Percentiles rank a stretch among this genome's conserved stretches.
Conservation (phyloP, 495 filamentous ascomycete species). For the Penicillium cinerascens region DNA sequence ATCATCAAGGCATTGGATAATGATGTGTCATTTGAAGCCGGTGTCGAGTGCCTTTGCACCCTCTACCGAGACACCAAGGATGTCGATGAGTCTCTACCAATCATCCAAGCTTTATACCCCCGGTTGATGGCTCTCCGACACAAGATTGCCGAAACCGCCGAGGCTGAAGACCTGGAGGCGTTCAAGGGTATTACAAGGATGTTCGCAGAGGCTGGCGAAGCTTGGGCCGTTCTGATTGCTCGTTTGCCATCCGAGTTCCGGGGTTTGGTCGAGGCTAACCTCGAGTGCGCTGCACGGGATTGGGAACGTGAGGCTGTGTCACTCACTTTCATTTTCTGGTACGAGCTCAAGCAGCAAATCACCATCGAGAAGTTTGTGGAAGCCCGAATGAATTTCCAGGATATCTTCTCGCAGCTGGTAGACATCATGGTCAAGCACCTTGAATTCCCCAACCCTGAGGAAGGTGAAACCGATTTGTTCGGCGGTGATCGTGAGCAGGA, state of each 20-base stretch:
- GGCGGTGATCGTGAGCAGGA: slow-evolving; percentile 94
- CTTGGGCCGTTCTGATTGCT: slow-evolving; percentile 88
- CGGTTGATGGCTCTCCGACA: slow-evolving; percentile 73
- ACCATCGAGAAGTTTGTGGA: slow-evolving; percentile 85
- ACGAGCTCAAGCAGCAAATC: slow-evolving; percentile 95
- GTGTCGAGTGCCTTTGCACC: slow-evolving; percentile 89
- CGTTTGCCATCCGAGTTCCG: slow-evolving; percentile 77
- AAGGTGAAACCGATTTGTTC: slow-evolving; percentile 78
- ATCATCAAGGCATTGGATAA: slow-evolving; percentile 72
- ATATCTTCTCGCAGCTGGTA: slow-evolving; percentile 81
- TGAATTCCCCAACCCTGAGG: slow-evolving; percentile 79
- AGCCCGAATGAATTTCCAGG: slow-evolving; percentile 67
- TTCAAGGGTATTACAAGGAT: slow-evolving; percentile 86
- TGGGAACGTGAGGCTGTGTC: slow-evolving; percentile 84
- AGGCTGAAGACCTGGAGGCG: slow-evolving; percentile 78
- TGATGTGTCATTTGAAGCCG: slow-evolving; percentile 76
- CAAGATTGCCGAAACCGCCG: slow-evolving; percentile 69
- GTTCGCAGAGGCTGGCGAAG: slow-evolving; percentile 89
- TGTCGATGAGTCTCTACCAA: slow-evolving; percentile 73
- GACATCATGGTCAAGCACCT: slow-evolving; percentile 92
- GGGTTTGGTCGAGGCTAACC: slow-evolving; percentile 80
- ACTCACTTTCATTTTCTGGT: slow-evolving; percentile 96
- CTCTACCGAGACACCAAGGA: slow-evolving; percentile 92
- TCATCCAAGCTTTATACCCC: slow-evolving; percentile 83
- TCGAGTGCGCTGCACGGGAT: slow-evolving; percentile 86